These are phyloP conservation scores for Grosmannia huntii DNA, from an alignment of 2,329 filamentous ascomycete genomes.

Conservation along the genomic window DNA sequence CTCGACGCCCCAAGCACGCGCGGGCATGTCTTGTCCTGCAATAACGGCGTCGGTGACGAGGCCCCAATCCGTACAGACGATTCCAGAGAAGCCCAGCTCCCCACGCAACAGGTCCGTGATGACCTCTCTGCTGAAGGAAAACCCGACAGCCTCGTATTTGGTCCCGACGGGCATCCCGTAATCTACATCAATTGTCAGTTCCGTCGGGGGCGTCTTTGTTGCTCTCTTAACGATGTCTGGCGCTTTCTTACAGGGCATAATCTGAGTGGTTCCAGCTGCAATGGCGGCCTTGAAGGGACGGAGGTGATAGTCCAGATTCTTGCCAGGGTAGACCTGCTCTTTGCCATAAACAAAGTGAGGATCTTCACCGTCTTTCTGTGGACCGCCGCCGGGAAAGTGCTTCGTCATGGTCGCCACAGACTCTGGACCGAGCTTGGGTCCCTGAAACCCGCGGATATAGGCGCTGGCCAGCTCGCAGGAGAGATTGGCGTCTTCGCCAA, in stretches of 20 bases:
- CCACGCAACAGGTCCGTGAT: slow-evolving; percentile 34
- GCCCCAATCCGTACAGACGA: slow-evolving; percentile 40
- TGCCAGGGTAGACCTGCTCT: slow-evolving; percentile 35
- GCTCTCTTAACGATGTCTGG: neutral
- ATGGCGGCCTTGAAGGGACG: slow-evolving; percentile 37
- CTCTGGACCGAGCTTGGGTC: slow-evolving; percentile 25
- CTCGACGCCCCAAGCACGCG: slow-evolving; percentile 38
- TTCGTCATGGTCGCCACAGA: slow-evolving; percentile 37
- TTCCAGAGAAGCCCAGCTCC: slow-evolving; percentile 36
- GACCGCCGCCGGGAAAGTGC: slow-evolving; percentile 39
- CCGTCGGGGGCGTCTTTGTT: neutral
- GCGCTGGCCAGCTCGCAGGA: slow-evolving; percentile 24
- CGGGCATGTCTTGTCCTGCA: slow-evolving; percentile 29
- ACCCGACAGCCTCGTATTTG: slow-evolving; percentile 32
- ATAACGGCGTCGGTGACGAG: slow-evolving; percentile 33
- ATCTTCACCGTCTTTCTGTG: slow-evolving; percentile 35
- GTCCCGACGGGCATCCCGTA: slow-evolving; percentile 26
- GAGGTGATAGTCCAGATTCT: slow-evolving; percentile 36
- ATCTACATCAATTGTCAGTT: no score
- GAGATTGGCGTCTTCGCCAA: slow-evolving; percentile 34
- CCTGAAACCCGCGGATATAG: slow-evolving; percentile 36
- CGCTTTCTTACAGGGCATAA: slow-evolving; percentile 23
- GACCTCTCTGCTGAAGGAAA: slow-evolving; percentile 37
- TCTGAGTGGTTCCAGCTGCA: slow-evolving; percentile 33
- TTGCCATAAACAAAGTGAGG: slow-evolving; percentile 39